Conservation (phyloP, 2,329 filamentous ascomycete genomes). For the Xylaria polymorpha region DNA sequence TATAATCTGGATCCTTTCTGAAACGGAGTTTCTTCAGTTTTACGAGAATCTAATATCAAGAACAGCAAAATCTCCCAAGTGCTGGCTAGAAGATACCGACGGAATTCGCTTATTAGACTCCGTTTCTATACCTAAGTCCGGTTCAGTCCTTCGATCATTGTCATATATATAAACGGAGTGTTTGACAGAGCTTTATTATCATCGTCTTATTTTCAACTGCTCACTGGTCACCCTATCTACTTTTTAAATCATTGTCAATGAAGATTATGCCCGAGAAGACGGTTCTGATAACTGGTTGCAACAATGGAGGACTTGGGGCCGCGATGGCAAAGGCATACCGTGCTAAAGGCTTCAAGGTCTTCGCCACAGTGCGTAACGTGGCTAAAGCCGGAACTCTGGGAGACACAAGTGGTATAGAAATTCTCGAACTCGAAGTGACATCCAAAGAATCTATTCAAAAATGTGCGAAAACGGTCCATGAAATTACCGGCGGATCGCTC, state of each 20-base stretch:
- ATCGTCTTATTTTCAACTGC: background rate
- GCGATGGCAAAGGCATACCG: conserved; percentile 16
- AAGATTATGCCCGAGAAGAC: conserved; percentile 11
- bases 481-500: conserved; percentile 13
- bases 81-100: background rate
- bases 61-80: background rate
- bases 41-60: background rate
- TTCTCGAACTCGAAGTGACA: conserved; percentile 36
- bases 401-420: conserved; percentile 9
- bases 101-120: conserved; percentile 4
- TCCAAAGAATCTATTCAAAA: conserved; percentile 22
- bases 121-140: background rate
- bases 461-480: background rate
- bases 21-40: background rate
- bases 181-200: background rate
- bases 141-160: no score
- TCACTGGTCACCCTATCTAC: background rate
- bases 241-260: background rate
- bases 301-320: conserved; percentile 21
- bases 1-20: background rate
- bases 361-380: conserved; percentile 27
- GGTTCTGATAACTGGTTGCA: conserved; percentile 26
- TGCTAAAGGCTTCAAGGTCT: conserved; percentile 22
- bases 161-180: conserved; percentile 6
- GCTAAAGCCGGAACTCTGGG: conserved; percentile 15